Conservation (phyloP, 2,329 filamentous ascomycete genomes). For the Fusarium heterosporum region DNA sequence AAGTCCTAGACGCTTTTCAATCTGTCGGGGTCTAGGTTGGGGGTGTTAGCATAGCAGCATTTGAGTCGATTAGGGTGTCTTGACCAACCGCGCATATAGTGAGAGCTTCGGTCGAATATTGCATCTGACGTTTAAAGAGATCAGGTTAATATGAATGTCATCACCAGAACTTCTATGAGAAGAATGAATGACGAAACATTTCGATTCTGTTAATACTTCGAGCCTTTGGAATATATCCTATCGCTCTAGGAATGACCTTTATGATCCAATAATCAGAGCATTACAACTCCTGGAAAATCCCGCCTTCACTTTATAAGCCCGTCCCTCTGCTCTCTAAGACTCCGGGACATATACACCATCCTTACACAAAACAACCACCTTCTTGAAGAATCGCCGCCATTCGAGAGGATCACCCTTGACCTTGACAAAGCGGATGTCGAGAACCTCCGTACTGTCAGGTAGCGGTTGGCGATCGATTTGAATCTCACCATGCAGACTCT, state of each 20-base stretch:
- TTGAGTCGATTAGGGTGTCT: background rate
- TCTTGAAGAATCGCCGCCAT: constrained; percentile 98
- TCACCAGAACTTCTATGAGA: background rate
- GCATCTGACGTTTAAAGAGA: background rate
- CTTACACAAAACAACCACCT: constrained; percentile 87
- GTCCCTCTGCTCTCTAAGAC: constrained; percentile 48
- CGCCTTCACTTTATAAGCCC: constrained; percentile 30
- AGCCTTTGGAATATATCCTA: constrained; percentile 4
- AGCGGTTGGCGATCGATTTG: constrained; percentile 74
- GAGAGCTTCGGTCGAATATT: background rate
- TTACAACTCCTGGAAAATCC: background rate
- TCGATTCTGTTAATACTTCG: background rate
- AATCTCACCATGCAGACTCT: constrained; percentile 80
- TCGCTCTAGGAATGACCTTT: constrained; percentile 15
- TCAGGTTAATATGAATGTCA: background rate
- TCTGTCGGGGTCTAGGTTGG: background rate
- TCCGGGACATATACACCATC: constrained; percentile 77
- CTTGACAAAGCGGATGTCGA: constrained; percentile 93
- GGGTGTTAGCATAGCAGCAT: background rate
- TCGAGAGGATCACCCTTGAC: constrained; percentile 95
- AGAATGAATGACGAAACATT: background rate
- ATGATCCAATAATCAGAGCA: constrained; percentile 1
- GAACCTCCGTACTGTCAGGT: constrained; percentile 68
- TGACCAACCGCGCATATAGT: background rate
- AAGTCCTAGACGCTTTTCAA: background rate